Conservation (phyloP, 257 asterid genomes). For the Phtheirospermum japonicum region DNA sequence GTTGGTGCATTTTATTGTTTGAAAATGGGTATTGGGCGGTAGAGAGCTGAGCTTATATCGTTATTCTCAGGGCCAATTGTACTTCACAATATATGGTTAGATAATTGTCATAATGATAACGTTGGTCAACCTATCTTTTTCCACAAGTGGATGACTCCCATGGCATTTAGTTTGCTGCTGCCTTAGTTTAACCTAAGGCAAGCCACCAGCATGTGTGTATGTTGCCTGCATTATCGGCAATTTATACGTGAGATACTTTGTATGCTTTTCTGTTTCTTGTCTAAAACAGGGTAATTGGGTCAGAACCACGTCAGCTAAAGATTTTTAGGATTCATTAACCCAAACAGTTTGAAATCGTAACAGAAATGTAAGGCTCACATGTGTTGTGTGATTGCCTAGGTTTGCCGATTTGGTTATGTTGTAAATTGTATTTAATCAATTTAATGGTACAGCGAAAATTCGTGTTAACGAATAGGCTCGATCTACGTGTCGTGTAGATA, state of each 20-base stretch:
- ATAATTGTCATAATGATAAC: no score
- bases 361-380: neutral
- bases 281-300: neutral
- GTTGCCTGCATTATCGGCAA: neutral
- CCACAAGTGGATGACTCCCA: neutral
- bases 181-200: neutral
- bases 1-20: no score
- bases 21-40: no score
- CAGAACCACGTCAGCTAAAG: neutral
- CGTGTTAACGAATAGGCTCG: no score
- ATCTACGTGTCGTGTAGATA: no score
- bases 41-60: no score
- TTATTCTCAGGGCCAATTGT: no score
- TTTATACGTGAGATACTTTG: neutral
- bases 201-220: neutral
- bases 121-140: no score
- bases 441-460: no score
- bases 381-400: neutral
- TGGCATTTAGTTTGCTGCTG: neutral
- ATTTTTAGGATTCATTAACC: conserved; percentile 4
- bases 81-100: no score
- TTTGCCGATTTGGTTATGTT: neutral
- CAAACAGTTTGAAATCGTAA: neutral
- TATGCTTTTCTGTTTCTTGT: neutral
- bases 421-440: no score